Conservation (phyloP, 495 filamentous ascomycete genomes). For the Podospora conica region DNA sequence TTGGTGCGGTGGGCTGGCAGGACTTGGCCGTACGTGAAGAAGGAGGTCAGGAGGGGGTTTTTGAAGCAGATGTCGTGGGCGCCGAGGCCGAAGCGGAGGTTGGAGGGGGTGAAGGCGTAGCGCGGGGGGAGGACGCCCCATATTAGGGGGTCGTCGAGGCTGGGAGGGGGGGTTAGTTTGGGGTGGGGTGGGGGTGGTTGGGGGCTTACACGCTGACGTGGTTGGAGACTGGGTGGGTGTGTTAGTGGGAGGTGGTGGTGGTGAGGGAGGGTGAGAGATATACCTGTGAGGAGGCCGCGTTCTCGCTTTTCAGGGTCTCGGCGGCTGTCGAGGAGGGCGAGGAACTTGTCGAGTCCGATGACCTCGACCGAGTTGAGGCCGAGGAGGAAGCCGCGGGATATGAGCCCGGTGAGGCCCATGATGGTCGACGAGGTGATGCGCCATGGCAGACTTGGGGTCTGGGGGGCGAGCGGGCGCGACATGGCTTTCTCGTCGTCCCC, state of each 20-base stretch:
- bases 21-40: constrained; percentile 84
- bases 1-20: constrained; percentile 78
- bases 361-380: constrained; percentile 54
- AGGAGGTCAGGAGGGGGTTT: constrained; percentile 52
- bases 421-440: constrained; percentile 46
- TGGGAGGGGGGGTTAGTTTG: constrained; percentile 31
- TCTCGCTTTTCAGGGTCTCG: constrained; percentile 60
- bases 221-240: constrained; percentile 70
- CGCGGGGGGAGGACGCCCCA: constrained; percentile 79
- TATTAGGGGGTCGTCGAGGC: constrained; percentile 87
- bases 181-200: constrained; percentile 16
- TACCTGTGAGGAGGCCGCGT: constrained; percentile 83
- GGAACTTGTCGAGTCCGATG: constrained; percentile 65
- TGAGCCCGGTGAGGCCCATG: constrained; percentile 46
- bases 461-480: constrained; percentile 12
- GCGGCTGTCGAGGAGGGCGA: constrained; percentile 67
- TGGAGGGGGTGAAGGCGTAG: constrained; percentile 61
- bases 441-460: constrained; percentile 46
- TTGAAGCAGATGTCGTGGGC: constrained; percentile 91
- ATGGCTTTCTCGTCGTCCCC: background rate
- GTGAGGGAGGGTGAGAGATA: constrained; percentile 1
- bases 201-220: constrained; percentile 88
- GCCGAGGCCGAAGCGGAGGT: constrained; percentile 78
- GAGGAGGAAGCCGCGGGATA: constrained; percentile 41
- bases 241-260: background rate